Evolutionary conservation across 257 asterid genomes (phyloP).

Genomic region (Forsythia suspensa): DNA sequence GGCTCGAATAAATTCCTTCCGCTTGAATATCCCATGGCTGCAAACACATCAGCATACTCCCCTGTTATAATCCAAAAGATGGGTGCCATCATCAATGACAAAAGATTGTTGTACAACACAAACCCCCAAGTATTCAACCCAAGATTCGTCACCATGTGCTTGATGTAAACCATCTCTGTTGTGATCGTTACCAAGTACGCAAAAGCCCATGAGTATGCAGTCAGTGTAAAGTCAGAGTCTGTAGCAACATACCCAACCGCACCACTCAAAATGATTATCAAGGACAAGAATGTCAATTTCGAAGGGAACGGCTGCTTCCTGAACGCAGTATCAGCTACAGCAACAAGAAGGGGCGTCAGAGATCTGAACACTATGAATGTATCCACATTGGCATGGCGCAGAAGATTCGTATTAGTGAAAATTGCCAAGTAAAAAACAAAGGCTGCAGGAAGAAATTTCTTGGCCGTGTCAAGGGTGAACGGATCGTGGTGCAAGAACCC

Average conservation of each 20-base stretch:
- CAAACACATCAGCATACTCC: constrained; percentile 77
- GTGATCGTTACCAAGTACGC: constrained; percentile 92
- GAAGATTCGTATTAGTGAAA: constrained; percentile 86
- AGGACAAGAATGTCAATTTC: constrained; percentile 61
- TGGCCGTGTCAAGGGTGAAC: constrained; percentile 64
- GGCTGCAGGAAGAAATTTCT: constrained; percentile 95
- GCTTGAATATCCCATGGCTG: constrained; percentile 47
- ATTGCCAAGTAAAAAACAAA: constrained; percentile 82
- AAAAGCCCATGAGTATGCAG: constrained; percentile 96
- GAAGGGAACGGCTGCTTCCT: constrained; percentile 89
- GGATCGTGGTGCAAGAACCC: constrained; percentile 87
- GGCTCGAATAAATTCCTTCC: constrained; percentile 52
- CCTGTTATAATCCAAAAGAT: constrained; percentile 85
- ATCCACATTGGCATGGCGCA: constrained; percentile 97
- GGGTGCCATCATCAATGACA: constrained; percentile 96
- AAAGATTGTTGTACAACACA: constrained; percentile 74
- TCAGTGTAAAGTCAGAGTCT: constrained; percentile 73
- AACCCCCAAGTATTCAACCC: constrained; percentile 98
- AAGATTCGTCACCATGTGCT: constrained; percentile 95
- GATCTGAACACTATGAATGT: constrained; percentile 92
- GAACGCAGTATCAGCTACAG: constrained; percentile 81
- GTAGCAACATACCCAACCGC: constrained; percentile 92
- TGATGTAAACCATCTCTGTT: constrained; percentile 96
- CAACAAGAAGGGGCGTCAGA: constrained; percentile 80
- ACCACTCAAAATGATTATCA: constrained; percentile 74